Percentiles rank a stretch among this genome's conserved stretches.
These are phyloP conservation scores for Solanum pennellii DNA, from an alignment of 257 asterid species.

Conservation along the genomic window DNA sequence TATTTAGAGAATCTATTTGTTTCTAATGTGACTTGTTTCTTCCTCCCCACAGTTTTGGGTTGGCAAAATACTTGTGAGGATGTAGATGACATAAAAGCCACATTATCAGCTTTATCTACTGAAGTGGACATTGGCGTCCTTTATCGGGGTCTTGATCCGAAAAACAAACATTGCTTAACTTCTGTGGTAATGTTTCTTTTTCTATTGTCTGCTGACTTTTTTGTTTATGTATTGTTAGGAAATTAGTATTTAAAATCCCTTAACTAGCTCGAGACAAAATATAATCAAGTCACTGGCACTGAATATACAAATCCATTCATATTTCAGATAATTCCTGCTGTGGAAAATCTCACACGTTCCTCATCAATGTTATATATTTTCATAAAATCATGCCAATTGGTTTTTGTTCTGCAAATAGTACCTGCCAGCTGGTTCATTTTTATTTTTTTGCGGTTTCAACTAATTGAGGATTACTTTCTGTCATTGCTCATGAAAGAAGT, in stretches of 20 bases:
- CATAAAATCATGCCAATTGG: neutral
- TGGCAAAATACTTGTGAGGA: slow-evolving; percentile 93
- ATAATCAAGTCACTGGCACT: neutral
- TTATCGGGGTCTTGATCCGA: slow-evolving; percentile 67
- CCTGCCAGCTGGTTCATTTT: neutral
- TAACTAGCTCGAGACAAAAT: neutral
- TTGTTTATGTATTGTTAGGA: neutral
- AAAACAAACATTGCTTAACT: slow-evolving; percentile 29
- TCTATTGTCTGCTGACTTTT: neutral
- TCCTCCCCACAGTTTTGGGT: slow-evolving; percentile 53
- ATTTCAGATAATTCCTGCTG: neutral
- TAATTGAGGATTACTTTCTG: neutral
- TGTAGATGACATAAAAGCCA: slow-evolving; percentile 46
- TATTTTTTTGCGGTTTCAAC: neutral
- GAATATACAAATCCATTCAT: neutral
- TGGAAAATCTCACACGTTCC: neutral
- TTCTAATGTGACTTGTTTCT: slow-evolving; percentile 3
- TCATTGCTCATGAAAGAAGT: neutral
- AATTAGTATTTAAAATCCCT: neutral
- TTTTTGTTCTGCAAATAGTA: neutral
- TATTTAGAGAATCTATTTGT: neutral
- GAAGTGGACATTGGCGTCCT: slow-evolving; percentile 58
- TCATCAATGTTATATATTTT: neutral
- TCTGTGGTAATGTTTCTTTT: slow-evolving; percentile 35
- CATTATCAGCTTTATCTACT: slow-evolving; percentile 54